Evolutionary conservation across 2,329 filamentous ascomycete genomes (phyloP).

Genomic region (Colletotrichum salicis): DNA sequence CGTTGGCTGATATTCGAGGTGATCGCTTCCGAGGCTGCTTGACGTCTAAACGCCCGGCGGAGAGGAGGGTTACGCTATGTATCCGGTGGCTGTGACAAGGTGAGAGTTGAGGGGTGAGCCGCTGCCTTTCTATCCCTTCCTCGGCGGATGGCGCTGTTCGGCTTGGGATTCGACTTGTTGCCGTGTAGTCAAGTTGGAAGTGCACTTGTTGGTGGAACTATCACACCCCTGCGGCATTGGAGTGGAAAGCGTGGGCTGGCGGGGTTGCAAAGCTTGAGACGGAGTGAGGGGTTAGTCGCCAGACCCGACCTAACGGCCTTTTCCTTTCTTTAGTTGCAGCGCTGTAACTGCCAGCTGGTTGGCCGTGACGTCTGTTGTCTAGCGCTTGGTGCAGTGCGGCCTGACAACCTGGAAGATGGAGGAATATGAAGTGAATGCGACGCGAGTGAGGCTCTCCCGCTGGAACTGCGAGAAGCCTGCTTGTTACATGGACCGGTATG

Average conservation of each 20-base stretch:
- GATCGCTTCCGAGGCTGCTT: conserved; percentile 7
- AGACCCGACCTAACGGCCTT: neutral
- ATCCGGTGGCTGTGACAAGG: neutral
- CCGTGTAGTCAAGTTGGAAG: neutral
- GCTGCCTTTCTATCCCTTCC: neutral
- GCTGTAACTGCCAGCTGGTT: conserved; percentile 15
- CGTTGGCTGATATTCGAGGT: conserved; percentile 23
- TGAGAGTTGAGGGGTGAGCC: neutral
- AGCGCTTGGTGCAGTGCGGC: conserved; percentile 6
- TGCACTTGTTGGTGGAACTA: conserved; percentile 4
- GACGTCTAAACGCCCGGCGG: neutral
- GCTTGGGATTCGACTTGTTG: neutral
- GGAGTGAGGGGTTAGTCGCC: conserved; percentile 7
- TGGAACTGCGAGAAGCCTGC: conserved; percentile 3
- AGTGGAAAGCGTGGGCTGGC: conserved; percentile 14
- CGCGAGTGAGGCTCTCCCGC: conserved; percentile 8
- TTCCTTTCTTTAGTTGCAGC: conserved; percentile 1
- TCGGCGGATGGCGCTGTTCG: conserved; percentile 13
- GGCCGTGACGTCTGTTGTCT: conserved; percentile 11
- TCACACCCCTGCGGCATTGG: neutral
- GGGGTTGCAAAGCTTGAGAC: conserved; percentile 21
- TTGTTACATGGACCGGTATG: conserved; percentile 16
- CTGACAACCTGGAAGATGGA: neutral
- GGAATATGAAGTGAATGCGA: conserved; percentile 1
- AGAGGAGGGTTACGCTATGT: neutral